Conservation (phyloP, 1,284 basidiomycete genomes). For the Ustilago hordei region DNA sequence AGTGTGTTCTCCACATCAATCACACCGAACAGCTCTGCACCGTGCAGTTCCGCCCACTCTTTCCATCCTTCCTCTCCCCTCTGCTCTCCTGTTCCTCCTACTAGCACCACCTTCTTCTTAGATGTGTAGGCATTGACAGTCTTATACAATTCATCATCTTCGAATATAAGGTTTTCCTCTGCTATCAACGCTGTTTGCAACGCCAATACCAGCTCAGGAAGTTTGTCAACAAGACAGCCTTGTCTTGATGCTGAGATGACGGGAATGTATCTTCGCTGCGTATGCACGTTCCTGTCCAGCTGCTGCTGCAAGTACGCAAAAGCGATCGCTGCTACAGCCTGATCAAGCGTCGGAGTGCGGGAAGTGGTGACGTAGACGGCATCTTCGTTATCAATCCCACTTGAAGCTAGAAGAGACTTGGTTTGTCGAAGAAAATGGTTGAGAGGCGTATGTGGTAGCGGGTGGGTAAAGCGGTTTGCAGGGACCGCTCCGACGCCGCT, state of each 20-base stretch:
- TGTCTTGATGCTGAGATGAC: constrained; percentile 23
- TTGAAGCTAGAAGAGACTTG: constrained; percentile 42
- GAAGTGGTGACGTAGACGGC: constrained; percentile 45
- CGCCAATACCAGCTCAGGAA: constrained; percentile 35
- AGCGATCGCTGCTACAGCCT: constrained; percentile 30
- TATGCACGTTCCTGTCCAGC: constrained; percentile 12
- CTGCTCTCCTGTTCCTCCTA: constrained; percentile 22
- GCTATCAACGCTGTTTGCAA: constrained; percentile 39
- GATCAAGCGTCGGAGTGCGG: constrained; percentile 28
- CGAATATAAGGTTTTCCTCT: constrained; percentile 37
- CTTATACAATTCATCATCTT: constrained; percentile 44
- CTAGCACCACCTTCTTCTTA: constrained; percentile 41
- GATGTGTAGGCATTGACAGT: constrained; percentile 39
- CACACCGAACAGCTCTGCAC: constrained; percentile 42
- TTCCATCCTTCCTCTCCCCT: constrained; percentile 27
- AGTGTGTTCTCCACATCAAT: constrained; percentile 38
- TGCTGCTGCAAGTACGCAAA: constrained; percentile 40
- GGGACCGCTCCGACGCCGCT: constrained; percentile 37
- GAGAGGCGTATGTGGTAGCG: constrained; percentile 45
- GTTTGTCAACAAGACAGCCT: not conserved
- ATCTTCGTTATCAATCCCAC: constrained; percentile 46
- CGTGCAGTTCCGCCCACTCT: constrained; percentile 45
- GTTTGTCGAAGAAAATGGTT: constrained; percentile 46
- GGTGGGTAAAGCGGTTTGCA: constrained; percentile 23
- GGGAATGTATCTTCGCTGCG: constrained; percentile 45